Conservation (phyloP, 495 filamentous ascomycete genomes). For the Sabuloglossum arenarium region DNA sequence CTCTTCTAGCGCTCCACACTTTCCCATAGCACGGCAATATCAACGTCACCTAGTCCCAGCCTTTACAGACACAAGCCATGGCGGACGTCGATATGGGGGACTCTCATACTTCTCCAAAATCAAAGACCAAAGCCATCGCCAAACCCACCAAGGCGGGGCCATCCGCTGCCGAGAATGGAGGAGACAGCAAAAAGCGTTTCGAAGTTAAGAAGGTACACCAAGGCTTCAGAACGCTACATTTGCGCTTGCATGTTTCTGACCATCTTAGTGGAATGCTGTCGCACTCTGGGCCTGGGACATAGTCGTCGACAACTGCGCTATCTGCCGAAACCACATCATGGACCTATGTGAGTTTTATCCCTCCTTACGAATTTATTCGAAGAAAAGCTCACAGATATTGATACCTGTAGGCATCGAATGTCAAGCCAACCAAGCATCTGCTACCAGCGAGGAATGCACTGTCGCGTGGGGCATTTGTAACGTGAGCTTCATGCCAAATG, state of each 20-base stretch:
- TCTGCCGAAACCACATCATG: conserved; percentile 99
- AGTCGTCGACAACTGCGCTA: conserved; percentile 98
- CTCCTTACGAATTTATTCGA: not conserved
- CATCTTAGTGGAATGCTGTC: conserved; percentile 85
- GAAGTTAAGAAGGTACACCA: conserved; percentile 86
- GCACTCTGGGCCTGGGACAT: conserved; percentile 99
- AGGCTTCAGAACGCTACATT: not conserved
- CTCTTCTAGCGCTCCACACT: too few species aligned
- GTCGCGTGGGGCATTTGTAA: conserved; percentile 99
- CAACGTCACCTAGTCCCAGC: not conserved
- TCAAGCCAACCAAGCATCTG: conserved; percentile 97
- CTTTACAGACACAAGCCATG: conserved; percentile 29
- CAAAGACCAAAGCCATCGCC: conserved; percentile 35
- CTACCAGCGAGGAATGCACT: conserved; percentile 93
- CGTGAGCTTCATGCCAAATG: conserved; percentile 29
- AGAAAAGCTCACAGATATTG: not conserved
- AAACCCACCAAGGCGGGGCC: conserved; percentile 30
- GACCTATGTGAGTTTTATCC: conserved; percentile 56
- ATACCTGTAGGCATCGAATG: conserved; percentile 71
- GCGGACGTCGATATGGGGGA: conserved; percentile 97
- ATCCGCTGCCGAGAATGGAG: conserved; percentile 22
- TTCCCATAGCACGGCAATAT: too few species aligned
- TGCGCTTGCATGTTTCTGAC: conserved; percentile 11
- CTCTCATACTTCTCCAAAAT: conserved; percentile 31
- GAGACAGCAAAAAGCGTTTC: conserved; percentile 75